Conservation (phyloP, 2,329 filamentous ascomycete species). For the Microdochium trichocladiopsis region DNA sequence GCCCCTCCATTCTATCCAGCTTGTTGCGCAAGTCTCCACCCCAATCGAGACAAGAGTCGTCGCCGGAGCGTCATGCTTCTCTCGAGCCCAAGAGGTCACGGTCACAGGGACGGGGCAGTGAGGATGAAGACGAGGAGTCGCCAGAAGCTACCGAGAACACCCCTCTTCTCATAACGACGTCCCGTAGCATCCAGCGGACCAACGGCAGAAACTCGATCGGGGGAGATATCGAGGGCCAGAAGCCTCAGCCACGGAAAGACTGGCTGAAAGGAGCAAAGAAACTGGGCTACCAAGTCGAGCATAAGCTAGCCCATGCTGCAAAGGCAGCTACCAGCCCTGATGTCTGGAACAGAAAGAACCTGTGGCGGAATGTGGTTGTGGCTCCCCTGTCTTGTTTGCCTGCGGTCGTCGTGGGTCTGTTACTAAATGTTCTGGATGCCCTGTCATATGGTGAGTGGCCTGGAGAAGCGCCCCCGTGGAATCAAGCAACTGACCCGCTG, state of each 20-base stretch:
- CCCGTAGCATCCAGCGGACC: no score
- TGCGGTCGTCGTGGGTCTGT: slow-evolving; percentile 77
- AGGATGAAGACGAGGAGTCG: background rate
- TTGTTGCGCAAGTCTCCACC: slow-evolving; percentile 43
- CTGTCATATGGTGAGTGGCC: slow-evolving; percentile 75
- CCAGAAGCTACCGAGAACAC: slow-evolving; percentile 31
- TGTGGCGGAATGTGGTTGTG: slow-evolving; percentile 59
- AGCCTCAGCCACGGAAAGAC: slow-evolving; percentile 33
- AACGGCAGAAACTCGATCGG: no score
- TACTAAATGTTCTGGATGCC: slow-evolving; percentile 91
- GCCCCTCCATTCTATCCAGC: slow-evolving; percentile 31
- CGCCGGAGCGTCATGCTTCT: no score
- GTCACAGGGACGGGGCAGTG: no score
- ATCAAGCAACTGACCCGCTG: background rate
- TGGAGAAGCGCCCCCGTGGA: no score
- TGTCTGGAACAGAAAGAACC: slow-evolving; percentile 60
- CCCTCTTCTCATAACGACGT: slow-evolving; percentile 33
- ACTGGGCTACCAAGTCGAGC: slow-evolving; percentile 1
- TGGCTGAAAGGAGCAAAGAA: slow-evolving; percentile 24
- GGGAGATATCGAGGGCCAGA: slow-evolving; percentile 32
- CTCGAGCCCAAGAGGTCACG: no score
- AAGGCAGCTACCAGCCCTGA: slow-evolving; percentile 50
- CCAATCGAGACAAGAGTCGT: background rate
- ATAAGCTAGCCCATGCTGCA: slow-evolving; percentile 13
- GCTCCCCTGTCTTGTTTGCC: slow-evolving; percentile 68